Base-by-base conservation (phyloP, 176 grass and related monocot species). In the Eremochloa ophiuroides region DNA sequence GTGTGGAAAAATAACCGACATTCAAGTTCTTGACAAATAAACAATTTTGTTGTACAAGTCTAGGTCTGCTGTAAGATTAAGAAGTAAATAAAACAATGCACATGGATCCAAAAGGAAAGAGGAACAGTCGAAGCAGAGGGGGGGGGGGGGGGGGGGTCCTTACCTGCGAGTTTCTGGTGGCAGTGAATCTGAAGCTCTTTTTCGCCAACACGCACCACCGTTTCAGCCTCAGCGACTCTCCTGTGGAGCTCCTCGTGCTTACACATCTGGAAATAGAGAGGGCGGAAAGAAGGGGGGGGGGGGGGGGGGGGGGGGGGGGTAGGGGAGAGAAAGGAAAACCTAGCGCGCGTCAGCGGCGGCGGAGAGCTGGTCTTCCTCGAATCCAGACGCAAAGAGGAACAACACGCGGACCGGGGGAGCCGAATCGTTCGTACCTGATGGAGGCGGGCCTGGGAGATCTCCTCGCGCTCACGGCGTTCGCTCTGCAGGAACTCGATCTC, bases 401-500 rank as follows among this genome's bases (percentile, higher is more conserved):
- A 62, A 18, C 3, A 41, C 23, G 2, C 22, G 6, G 51, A 1
- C 8, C 9, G 35, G 16, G 23, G 56, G 25, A 2, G 9, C 48
- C 31, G 18, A 51, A 51, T 20, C 48, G 48, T 22, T 51, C 68
- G 14, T 29, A 81, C 90, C 79, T 69, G 60, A 0, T 74, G 33
- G 42, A 91, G 14, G 25, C 46, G 44, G 42, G 13, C 40, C 18
- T 51, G n/a, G 55, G 81, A 66, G 29, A 88, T 55, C 23, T 39
- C 58, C 20, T 51, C 26, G 40, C 80, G 73, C 68, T 70, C 60
- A 7, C 64, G 4, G 77, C 39, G 80, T 26, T 61, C 79, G 2
- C 71, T 31, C 38, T 75, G 67, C 37, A 82, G 89, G 61, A 78
- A 56, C 60, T 87, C 51, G 81, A 87, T 17, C 84, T 84, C 68